Base-by-base conservation (phyloP, 495 filamentous ascomycete species). In the Penicillium coprophilum region DNA sequence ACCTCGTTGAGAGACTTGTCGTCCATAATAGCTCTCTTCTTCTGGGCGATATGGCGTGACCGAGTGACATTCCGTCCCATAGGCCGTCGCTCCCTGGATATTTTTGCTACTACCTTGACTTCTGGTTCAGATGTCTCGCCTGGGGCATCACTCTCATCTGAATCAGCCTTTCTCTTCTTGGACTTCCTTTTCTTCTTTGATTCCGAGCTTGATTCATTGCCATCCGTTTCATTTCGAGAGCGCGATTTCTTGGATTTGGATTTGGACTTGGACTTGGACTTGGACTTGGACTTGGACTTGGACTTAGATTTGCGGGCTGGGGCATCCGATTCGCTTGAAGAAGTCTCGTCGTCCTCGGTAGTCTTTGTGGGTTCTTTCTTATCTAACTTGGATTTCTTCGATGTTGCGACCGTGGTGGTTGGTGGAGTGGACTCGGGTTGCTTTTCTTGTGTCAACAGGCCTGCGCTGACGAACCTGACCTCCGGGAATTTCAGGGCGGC, bases 401-500 rank as follows among this genome's bases (percentile, higher is more conserved):
- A 28, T 12, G 10, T 28, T 15, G 40, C 44, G 11, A 71, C 62
- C 15, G 64, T 61, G 28, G 65, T 52, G 54, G 60, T 61, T 24
- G 64, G 55, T 6, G 64, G 11, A 2, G 66, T 50, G 21, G 60
- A 13, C 6, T 51, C 66, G 47, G 70, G 60, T 47, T 77, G 76
- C 59, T 82, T 80, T 57, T 92, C 87, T 39, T 89, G 89, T 31
- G 87, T 84, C 57, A 96, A 68, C 48, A 89, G 80, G 2, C 91
- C 92, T 41, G 89, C 93, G 49, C 77, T 82, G 23, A 97, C 86
- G 69, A 97, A 97, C 45, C 81, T 79, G 69, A 94, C 86, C 21
- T 78, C 74, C 12, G 88, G 90, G 74, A 84, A 87, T 69, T 85
- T 91, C 66, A 77, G 77, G 56, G 86, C 81, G 27, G 85, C 75